phyloP scores from a whole-genome alignment of 2,329 filamentous ascomycete species.

The Teratosphaeria destructans region DNA sequence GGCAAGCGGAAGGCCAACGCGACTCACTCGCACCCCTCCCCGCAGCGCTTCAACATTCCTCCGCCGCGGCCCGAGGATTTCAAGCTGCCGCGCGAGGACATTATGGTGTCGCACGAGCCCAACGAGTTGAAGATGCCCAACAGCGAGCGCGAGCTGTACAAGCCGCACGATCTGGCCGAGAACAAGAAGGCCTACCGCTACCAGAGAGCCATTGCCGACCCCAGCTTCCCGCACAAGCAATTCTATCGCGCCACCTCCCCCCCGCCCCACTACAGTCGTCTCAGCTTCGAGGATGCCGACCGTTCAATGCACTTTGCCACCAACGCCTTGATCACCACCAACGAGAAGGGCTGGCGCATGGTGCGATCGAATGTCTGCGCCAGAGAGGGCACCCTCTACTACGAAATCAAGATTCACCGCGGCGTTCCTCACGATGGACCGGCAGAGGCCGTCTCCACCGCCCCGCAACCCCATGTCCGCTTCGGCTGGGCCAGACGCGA shows the following conservation, averaged over 20 bases:
- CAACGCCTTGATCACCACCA: slow-evolving; percentile 67
- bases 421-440: slow-evolving; percentile 50
- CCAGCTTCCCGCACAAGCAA: slow-evolving; percentile 71
- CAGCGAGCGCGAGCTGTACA: slow-evolving; percentile 34
- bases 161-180: slow-evolving; percentile 45
- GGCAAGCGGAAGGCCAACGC: slow-evolving; percentile 29
- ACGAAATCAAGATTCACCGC: slow-evolving; percentile 80
- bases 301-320: slow-evolving; percentile 68
- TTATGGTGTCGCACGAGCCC: slow-evolving; percentile 39
- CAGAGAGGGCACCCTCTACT: slow-evolving; percentile 83
- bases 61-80: slow-evolving; percentile 39
- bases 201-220: slow-evolving; percentile 81
- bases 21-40: slow-evolving; percentile 30
- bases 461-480: slow-evolving; percentile 54
- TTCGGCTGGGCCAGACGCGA: slow-evolving; percentile 79
- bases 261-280: slow-evolving; percentile 68
- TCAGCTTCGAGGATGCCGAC: slow-evolving; percentile 88
- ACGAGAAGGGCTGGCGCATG: slow-evolving; percentile 87
- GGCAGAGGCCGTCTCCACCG: slow-evolving; percentile 24
- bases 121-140: slow-evolving; percentile 33
- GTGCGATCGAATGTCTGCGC: slow-evolving; percentile 83
- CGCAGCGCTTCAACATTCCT: slow-evolving; percentile 41
- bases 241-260: slow-evolving; percentile 86
- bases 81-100: slow-evolving; percentile 37
- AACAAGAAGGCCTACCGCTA: slow-evolving; percentile 73